phyloP scores from a whole-genome alignment of 495 filamentous ascomycete genomes.

The Trichoderma orchidacearum region DNA sequence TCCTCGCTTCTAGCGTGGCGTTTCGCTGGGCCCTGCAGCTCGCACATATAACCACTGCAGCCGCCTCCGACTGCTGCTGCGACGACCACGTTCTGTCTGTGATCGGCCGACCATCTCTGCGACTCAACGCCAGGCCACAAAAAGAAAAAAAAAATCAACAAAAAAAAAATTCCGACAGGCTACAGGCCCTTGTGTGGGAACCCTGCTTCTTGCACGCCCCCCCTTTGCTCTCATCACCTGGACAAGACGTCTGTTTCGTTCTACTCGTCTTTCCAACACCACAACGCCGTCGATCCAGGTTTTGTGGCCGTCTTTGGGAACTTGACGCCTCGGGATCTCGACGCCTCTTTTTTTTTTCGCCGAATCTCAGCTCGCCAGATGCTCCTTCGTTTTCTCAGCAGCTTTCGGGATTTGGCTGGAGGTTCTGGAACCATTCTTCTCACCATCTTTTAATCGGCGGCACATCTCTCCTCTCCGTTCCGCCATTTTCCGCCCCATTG shows the following conservation, averaged over 20 bases:
- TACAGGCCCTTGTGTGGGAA: too few species aligned
- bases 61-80: not conserved
- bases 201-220: too few species aligned
- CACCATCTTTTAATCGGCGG: not conserved
- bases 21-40: not conserved
- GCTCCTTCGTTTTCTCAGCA: not conserved
- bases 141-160: too few species aligned
- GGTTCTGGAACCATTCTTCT: not conserved
- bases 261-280: too few species aligned
- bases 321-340: not conserved
- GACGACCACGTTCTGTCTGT: not conserved
- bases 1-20: not conserved
- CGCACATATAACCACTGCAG: not conserved
- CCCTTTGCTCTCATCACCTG: too few species aligned
- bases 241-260: too few species aligned
- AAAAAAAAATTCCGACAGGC: too few species aligned
- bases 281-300: not conserved
- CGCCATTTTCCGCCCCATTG: not conserved
- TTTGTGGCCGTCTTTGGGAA: not conserved
- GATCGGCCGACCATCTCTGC: not conserved
- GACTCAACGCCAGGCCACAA: not conserved
- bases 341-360: not conserved
- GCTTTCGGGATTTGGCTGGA: not conserved
- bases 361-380: not conserved
- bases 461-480: not conserved